A percentile compares a stretch with the other conserved stretches of the same genome.
Evolutionary conservation across 306 rosid genomes (phyloP).

Genomic region (Myrica gale): DNA sequence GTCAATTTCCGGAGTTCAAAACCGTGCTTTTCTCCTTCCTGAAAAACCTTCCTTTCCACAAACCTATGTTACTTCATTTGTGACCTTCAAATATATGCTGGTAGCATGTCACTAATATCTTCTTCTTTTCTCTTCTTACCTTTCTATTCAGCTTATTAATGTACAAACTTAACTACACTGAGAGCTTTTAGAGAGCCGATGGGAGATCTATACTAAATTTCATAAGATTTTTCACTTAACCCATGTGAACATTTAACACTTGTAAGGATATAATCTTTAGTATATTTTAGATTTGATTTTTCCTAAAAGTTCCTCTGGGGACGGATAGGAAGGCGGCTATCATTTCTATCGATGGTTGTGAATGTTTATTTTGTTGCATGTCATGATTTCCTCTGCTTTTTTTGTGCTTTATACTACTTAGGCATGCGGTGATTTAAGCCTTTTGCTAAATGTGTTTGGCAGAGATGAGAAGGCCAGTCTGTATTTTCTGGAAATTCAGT

Average conservation of each 20-base stretch:
- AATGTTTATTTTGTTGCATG: background rate
- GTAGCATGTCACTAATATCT: background rate
- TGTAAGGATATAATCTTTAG: background rate
- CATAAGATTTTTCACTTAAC: background rate
- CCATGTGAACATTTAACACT: background rate
- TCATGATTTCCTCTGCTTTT: background rate
- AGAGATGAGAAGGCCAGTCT: conserved; percentile 36
- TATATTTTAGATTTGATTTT: background rate
- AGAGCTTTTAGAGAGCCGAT: background rate
- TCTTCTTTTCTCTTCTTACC: background rate
- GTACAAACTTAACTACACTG: background rate
- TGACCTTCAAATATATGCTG: background rate
- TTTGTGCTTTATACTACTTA: background rate
- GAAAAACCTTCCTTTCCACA: background rate
- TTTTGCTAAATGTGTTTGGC: conserved; percentile 3
- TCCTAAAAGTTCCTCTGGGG: background rate
- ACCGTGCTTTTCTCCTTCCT: background rate
- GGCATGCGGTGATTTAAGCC: background rate
- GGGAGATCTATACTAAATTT: conserved; percentile 1
- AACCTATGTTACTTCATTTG: background rate
- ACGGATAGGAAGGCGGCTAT: background rate
- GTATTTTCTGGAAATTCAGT: conserved; percentile 32
- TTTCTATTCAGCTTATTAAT: background rate
- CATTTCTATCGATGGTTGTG: background rate
- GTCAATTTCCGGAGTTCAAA: background rate